Base-by-base conservation (phyloP, 192 early-diverging fungal species). In the Podila clonocystis region DNA sequence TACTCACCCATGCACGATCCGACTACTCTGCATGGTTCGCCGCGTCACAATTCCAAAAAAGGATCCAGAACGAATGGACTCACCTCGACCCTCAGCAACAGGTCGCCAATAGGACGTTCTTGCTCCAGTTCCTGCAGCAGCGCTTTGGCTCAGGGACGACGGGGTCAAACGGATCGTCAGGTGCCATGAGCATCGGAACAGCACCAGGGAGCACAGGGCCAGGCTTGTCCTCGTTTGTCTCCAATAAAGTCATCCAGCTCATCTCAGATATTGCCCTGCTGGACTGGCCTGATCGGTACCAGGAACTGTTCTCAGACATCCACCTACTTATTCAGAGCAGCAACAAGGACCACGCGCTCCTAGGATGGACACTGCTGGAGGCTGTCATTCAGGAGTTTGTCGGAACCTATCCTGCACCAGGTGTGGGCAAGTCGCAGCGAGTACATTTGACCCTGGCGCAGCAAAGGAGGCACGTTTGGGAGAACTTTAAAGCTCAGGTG, bases 261-360 rank as follows among this genome's bases (percentile, higher is more conserved):
- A 17, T 80, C 22, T 65, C 71, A 5, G 77, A 80, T 34, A 65
- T 80, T 52, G 77, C 77, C 20, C 55, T 80, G 13, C 55, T 69
- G 57, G 77, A 80, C 66, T 80, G 77, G 77, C 77, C 77, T 20
- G 67, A 68, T 67, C 70, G 70, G 4, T 80, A 68, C 48, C 77
- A 63, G 26, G 77, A 73, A n/a, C 63, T 80, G 3, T 72, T 80
- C 50, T 62, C 77, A 65, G 70, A 80, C 50, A 80, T 80, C 22
- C 62, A 68, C 22, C 55, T 28, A 11, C 52, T 80, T 4, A 28
- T 72, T 26, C 77, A 80, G 33, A 80, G 77, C 62, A 80, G 72
- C 31, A 69, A 68, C 62, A 68, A 31, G 48, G 62, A 65, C 31
- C 67, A 80, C 49, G 65, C 70, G 4, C 62, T 80, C 4, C 59